Evolutionary conservation across 345 rosid species (phyloP).

Genomic region (Lepidium africanum): DNA sequence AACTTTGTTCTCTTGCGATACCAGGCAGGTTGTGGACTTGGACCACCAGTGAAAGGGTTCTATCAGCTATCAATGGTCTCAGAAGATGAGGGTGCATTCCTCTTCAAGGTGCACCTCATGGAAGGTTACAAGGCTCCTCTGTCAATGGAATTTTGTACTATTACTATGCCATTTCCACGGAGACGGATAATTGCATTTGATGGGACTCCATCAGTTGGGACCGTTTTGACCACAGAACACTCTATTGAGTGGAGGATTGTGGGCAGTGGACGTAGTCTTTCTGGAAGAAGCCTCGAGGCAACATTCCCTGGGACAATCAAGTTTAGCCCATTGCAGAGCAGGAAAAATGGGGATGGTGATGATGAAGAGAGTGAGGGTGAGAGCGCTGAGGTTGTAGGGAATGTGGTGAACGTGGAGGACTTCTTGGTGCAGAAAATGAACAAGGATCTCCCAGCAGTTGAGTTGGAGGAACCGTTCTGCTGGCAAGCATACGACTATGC

Average conservation of each 20-base stretch:
- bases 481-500: slow-evolving; percentile 96
- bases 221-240: slow-evolving; percentile 69
- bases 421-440: slow-evolving; percentile 75
- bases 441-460: slow-evolving; percentile 76
- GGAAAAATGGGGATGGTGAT: slow-evolving; percentile 30
- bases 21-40: slow-evolving; percentile 62
- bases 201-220: slow-evolving; percentile 85
- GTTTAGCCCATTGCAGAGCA: slow-evolving; percentile 75
- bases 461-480: slow-evolving; percentile 89
- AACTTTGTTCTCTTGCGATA: slow-evolving; percentile 80
- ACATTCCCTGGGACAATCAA: slow-evolving; percentile 87
- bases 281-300: slow-evolving; percentile 76
- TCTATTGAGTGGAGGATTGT: slow-evolving; percentile 88
- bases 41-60: slow-evolving; percentile 88
- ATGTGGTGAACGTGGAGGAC: slow-evolving; percentile 70
- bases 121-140: slow-evolving; percentile 81
- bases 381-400: slow-evolving; percentile 44
- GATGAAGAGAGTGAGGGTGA: slow-evolving; percentile 83
- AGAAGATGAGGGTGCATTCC: slow-evolving; percentile 94
- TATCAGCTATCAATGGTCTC: slow-evolving; percentile 97
- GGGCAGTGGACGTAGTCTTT: slow-evolving; percentile 64
- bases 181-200: slow-evolving; percentile 71
- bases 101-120: slow-evolving; percentile 76
- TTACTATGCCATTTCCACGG: slow-evolving; percentile 87
- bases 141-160: slow-evolving; percentile 81